Base-by-base conservation (phyloP, 1,284 basidiomycete genomes). In the Boletellus deceptivus region DNA sequence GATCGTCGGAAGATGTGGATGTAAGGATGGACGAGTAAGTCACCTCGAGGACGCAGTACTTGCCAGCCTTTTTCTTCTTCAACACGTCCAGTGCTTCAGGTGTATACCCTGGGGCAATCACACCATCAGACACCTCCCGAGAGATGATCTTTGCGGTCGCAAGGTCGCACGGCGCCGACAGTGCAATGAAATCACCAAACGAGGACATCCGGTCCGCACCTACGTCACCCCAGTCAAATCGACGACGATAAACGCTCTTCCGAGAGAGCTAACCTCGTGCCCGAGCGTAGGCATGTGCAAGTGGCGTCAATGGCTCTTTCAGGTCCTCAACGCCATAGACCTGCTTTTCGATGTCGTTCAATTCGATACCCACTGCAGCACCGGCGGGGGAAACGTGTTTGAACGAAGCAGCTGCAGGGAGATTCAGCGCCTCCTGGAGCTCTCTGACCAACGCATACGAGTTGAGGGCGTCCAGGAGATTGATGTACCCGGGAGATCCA, bases 301-400 rank as follows among this genome's bases (percentile, higher is more conserved):
- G 78, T 11, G 90, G 86, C 1, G 93, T 94, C 40, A 99, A 77
- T 40, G 88, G 79, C 65, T 91, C 88, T 65, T 91, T 94, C 52
- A 98, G 77, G 65, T 98, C 96, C 49, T 98, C 94, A 2, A 98
- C 96, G 14, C 94, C 96, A 64, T 96, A 99, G 0, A 98, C 95
- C 65, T 92, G 86, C 69, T 94, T 93, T 73, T 98, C 95, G 0
- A 79, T 80, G 24, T 92, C 88, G 59, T 84, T 80, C 36, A 99
- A 80, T 58, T 87, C 86, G 42, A 95, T 68, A 40, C 94, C 94
- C 27, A 97, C 91, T 36, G 96, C 96, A 9, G 92, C 95, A 55
- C 96, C 96, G 1, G 96, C 96, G 11, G 96, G 96, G 18, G 95
- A 98, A 54, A 99, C 97, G 70, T 99, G 96, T 79, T 99, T 99